Evolutionary conservation across 2,329 filamentous ascomycete genomes (phyloP).

Genomic region (Aurifilum marmelostoma): DNA sequence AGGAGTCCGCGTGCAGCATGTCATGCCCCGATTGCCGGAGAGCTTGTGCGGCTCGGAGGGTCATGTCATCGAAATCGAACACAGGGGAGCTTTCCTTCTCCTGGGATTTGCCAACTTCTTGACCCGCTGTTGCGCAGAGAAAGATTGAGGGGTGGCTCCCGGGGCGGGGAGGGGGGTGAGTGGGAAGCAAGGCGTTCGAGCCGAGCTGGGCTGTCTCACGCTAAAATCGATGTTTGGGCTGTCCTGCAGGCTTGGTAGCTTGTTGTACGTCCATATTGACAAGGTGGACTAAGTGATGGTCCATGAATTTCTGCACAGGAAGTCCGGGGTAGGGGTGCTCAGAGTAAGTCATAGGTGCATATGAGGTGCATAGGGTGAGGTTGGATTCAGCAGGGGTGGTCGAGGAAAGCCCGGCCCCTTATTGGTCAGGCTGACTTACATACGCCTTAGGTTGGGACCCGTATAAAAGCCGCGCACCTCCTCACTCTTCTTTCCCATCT

Average conservation of each 20-base stretch:
- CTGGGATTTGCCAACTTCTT: background rate
- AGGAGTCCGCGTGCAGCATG: background rate
- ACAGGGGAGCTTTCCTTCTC: background rate
- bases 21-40: background rate
- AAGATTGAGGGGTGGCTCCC: too few relatives aligned
- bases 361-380: conserved; percentile 23
- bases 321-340: background rate
- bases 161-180: too few relatives aligned
- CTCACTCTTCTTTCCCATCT: conserved; percentile 12
- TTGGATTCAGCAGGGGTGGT: conserved; percentile 23
- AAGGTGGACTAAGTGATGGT: background rate
- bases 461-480: conserved; percentile 29
- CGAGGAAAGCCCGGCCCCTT: conserved; percentile 15
- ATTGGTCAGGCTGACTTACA: conserved; percentile 24
- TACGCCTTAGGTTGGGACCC: conserved; percentile 16
- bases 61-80: background rate
- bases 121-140: background rate
- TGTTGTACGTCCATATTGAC: background rate
- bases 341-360: conserved; percentile 13
- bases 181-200: too few relatives aligned
- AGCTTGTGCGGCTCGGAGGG: background rate
- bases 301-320: background rate
- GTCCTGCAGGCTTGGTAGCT: background rate
- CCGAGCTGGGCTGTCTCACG: background rate
- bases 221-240: background rate